A percentile compares a stretch with the other conserved stretches of the same genome.
These are phyloP conservation scores for Lachancea meyersii DNA, from an alignment of 805 yeast genomes.

Conservation along the genomic window DNA sequence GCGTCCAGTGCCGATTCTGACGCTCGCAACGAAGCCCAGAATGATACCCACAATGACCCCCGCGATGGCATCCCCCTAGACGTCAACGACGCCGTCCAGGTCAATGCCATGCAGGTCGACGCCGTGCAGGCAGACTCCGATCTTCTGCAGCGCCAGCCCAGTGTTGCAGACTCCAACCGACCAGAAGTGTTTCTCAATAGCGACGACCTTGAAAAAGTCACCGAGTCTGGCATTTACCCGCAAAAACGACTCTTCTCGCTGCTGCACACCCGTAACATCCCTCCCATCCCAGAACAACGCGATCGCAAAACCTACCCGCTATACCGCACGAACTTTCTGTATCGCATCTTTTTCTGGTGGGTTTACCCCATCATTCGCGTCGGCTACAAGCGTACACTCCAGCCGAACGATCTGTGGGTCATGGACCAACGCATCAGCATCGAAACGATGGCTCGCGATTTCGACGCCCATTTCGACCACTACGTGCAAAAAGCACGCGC, in stretches of 20 bases:
- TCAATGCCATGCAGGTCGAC: background rate
- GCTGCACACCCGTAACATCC: constrained; percentile 43
- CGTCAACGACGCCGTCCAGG: background rate
- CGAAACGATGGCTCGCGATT: constrained; percentile 37
- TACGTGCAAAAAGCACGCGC: constrained; percentile 32
- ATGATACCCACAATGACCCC: too few species aligned
- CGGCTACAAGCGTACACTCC: constrained; percentile 69
- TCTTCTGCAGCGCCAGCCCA: background rate
- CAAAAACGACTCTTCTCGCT: constrained; percentile 49
- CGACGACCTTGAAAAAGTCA: constrained; percentile 33
- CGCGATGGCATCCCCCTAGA: too few species aligned
- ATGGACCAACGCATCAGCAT: constrained; percentile 40
- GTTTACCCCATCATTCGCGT: constrained; percentile 52
- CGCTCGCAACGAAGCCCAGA: too few species aligned
- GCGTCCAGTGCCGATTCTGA: too few species aligned
- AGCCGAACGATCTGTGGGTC: constrained; percentile 53
- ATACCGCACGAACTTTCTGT: constrained; percentile 37
- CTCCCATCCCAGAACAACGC: constrained; percentile 42
- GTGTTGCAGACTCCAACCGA: constrained; percentile 21
- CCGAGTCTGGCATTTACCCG: constrained; percentile 30
- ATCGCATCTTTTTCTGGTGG: constrained; percentile 59
- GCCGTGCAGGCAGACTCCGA: background rate
- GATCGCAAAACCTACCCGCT: constrained; percentile 49
- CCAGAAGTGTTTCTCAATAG: constrained; percentile 30
- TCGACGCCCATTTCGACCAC: constrained; percentile 32